Evolutionary conservation across 192 early-diverging fungal genomes (phyloP), one percentile per base, ranked within the genome.

Genomic region (Allomyces macrogynus): DNA sequence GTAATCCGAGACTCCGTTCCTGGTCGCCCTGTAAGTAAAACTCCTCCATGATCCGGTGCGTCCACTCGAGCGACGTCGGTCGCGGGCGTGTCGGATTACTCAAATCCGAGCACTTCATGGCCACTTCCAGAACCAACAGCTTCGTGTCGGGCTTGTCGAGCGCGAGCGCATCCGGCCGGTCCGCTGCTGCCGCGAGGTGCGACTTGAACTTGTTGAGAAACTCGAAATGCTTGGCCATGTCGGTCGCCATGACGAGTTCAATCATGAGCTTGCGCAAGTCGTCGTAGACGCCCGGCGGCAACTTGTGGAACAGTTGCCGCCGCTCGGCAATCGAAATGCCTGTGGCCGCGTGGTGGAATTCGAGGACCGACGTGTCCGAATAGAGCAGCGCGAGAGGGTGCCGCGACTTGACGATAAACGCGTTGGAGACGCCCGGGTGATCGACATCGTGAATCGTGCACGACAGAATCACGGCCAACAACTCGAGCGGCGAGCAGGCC

Each of bases 181-280:
- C 78, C 8, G 64, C 63, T 22, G 70, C 61, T 62, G 79, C 76
- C 63, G 79, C 67, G 44, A 80, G 65, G 23, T 80, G 78, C 22
- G 25, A 82, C 62, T 83, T 83, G 42, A 83, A 73, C 64, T 81
- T 81, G 70, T 76, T 81, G 68, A 83, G 78, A 69, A 77, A 83
- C 42, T 69, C 65, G 69, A 83, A 83, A 64, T 83, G 81, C 64
- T 81, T 74, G 14, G 78, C 66, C 65, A 23, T 62, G 79, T 75
- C 80, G 44, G 80, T 83, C 0, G 81, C 81, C 20, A 81, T 63
- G 26, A 83, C 78, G 68, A 80, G 79, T 61, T 66, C 73, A 43
- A 83, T 78, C 43, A 83, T 79, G 61, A 77, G 66, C 60, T 80
- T 77, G 20, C 81, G 60, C 4, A 70, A 63, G 22, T 73, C 74